Conservation (phyloP, 1,284 basidiomycete species). For the Pyrrhoderma lamaoense region DNA sequence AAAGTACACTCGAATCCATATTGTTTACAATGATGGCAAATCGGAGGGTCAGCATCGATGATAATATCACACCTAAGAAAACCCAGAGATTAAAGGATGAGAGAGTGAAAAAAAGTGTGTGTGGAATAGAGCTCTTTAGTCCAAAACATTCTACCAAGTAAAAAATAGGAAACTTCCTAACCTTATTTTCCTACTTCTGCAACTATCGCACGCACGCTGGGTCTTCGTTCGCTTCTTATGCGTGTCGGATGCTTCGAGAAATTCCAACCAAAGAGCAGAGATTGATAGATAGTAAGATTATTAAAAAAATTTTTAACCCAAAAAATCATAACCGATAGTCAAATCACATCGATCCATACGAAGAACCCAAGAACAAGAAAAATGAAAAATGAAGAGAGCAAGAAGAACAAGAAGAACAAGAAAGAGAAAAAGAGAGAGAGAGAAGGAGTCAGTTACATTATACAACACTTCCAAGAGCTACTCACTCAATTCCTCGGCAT, state of each 20-base stretch:
- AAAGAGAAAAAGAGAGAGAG: not conserved
- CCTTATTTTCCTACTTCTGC: constrained; percentile 90
- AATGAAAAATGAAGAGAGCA: not conserved
- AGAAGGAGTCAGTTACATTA: constrained; percentile 5
- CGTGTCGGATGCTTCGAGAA: constrained; percentile 35
- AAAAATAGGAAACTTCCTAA: constrained; percentile 26
- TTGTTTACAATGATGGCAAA: constrained; percentile 84
- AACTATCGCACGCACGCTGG: constrained; percentile 85
- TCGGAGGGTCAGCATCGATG: constrained; percentile 61
- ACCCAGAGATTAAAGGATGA: too few species aligned
- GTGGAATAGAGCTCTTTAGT: not conserved
- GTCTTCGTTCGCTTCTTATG: constrained; percentile 84
- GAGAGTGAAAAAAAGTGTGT: not conserved
- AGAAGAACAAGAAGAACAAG: not conserved
- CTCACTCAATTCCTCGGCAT: constrained; percentile 45
- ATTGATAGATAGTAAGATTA: not conserved
- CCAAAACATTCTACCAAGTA: constrained; percentile 16
- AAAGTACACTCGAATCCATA: constrained; percentile 92
- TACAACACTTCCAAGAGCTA: constrained; percentile 19
- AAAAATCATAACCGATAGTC: not conserved
- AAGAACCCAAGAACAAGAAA: not conserved
- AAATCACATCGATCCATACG: not conserved
- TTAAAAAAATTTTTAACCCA: not conserved
- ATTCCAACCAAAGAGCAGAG: not conserved
- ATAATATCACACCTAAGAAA: constrained; percentile 69